Base-by-base conservation (phyloP, 768 basidiomycete genomes). In the Artomyces pyxidatus region DNA sequence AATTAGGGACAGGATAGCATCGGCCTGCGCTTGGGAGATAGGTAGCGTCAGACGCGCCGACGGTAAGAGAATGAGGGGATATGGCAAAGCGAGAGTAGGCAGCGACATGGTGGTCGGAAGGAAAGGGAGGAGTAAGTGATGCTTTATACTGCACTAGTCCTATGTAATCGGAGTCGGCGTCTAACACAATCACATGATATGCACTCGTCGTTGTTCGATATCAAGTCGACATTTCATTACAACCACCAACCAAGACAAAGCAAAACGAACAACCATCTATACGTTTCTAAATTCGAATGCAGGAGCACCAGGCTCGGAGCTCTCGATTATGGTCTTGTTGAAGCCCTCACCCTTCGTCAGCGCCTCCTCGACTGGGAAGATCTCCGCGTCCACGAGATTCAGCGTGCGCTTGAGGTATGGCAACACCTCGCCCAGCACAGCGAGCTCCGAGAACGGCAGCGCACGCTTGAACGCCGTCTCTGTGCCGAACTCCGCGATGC, bases 251-350 rank as follows among this genome's bases (percentile, higher is more conserved):
- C n/a, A n/a, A n/a, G n/a, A n/a, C n/a, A n/a, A n/a, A n/a, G n/a
- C n/a, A n/a, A n/a, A n/a, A n/a, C n/a, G n/a, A n/a, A n/a, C n/a
- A n/a, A n/a, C n/a, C n/a, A n/a, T n/a, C n/a, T n/a, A 69, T 14
- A 85, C 80, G 65, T 95, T 96, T 62, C 81, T 80, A 66, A 92
- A 95, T 61, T 92, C 85, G 59, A 93, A 87, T 4, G 83, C 84
- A 40, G 93, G 93, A 29, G 70, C 75, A 9, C 88, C 91, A 28
- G 94, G 94, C 68, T 94, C 91, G 10, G 90, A 87, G n/a, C 70
- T 69, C 49, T 92, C 91, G 38, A 93, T 81, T 56, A 90, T 83
- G 49, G 62, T 69, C 59, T 75, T 74, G 14, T 76, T 80, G 63
- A 79, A 89, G 0, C 85, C 75, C 37, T 32, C 53, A 10, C 68